These are phyloP conservation scores for Udeniomyces megalosporus DNA, from an alignment of 768 basidiomycete genomes.

Conservation along the genomic window DNA sequence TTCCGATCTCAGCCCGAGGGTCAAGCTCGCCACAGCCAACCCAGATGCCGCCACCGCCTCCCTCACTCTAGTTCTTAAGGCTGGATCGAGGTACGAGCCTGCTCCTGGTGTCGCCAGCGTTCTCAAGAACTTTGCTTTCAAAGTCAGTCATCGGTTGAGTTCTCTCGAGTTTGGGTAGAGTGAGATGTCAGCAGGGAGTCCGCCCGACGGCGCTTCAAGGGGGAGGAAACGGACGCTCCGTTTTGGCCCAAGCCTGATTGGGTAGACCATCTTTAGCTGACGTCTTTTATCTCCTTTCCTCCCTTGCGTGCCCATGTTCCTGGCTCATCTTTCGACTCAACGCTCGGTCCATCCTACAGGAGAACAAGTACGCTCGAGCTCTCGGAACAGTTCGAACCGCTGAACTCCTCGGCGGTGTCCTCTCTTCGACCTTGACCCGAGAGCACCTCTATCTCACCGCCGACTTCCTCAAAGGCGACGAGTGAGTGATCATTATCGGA, in stretches of 20 bases:
- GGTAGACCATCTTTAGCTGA: no score
- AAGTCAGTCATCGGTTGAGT: constrained; percentile 41
- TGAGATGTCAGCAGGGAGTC: no score
- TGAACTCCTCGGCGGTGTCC: constrained; percentile 81
- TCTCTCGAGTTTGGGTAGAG: no score
- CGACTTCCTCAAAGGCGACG: constrained; percentile 87
- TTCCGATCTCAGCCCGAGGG: not conserved
- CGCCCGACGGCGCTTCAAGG: no score
- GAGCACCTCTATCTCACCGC: constrained; percentile 88
- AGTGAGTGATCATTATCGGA: constrained; percentile 63
- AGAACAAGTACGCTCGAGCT: constrained; percentile 29
- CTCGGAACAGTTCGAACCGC: constrained; percentile 81
- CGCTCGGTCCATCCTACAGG: not conserved
- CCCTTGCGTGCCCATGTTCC: not conserved
- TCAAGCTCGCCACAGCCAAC: constrained; percentile 10
- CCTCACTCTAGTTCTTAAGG: constrained; percentile 82
- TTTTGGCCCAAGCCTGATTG: not conserved
- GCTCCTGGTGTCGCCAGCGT: constrained; percentile 83
- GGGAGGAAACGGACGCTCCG: no score
- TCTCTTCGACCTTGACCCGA: constrained; percentile 68
- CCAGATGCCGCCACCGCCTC: constrained; percentile 53
- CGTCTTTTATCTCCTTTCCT: no score
- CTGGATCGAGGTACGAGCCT: constrained; percentile 73
- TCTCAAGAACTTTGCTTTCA: constrained; percentile 97
- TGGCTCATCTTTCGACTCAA: not conserved